Conservation (phyloP, 805 yeast species). For the Ogataea thermomethanolica region DNA sequence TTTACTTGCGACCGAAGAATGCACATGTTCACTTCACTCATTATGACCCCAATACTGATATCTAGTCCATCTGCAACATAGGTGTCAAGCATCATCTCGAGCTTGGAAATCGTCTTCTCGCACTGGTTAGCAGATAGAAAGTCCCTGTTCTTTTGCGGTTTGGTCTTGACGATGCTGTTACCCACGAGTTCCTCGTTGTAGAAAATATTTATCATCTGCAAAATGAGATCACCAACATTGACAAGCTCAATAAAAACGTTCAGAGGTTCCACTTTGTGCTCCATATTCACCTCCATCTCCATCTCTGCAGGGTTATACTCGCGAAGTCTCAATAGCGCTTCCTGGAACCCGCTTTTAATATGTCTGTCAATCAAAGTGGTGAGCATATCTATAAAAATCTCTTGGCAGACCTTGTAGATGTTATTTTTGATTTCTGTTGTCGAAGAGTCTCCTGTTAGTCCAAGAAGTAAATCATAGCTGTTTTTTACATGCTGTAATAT, state of each 20-base stretch:
- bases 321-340: slow-evolving; percentile 67
- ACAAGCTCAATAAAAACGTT: slow-evolving; percentile 86
- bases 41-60: slow-evolving; percentile 84
- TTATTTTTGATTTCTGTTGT: slow-evolving; percentile 30
- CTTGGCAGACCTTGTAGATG: slow-evolving; percentile 41
- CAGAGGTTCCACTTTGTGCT: slow-evolving; percentile 64
- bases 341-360: slow-evolving; percentile 78
- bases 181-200: slow-evolving; percentile 77
- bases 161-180: slow-evolving; percentile 43
- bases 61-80: slow-evolving; percentile 91
- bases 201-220: slow-evolving; percentile 88
- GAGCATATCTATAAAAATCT: slow-evolving; percentile 66
- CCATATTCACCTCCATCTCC: slow-evolving; percentile 27
- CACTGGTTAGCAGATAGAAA: slow-evolving; percentile 74
- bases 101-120: slow-evolving; percentile 54
- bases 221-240: slow-evolving; percentile 86
- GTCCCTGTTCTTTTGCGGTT: slow-evolving; percentile 60
- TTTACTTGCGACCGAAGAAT: slow-evolving; percentile 22
- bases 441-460: slow-evolving; percentile 36
- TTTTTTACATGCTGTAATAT: slow-evolving; percentile 66
- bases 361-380: slow-evolving; percentile 67
- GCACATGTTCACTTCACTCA: slow-evolving; percentile 57
- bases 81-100: slow-evolving; percentile 80
- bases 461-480: slow-evolving; percentile 56
- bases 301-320: slow-evolving; percentile 61